Percentiles rank a stretch among this genome's conserved stretches.
phyloP scores from a whole-genome alignment of 345 rosid genomes.

The Camelina laxa region DNA sequence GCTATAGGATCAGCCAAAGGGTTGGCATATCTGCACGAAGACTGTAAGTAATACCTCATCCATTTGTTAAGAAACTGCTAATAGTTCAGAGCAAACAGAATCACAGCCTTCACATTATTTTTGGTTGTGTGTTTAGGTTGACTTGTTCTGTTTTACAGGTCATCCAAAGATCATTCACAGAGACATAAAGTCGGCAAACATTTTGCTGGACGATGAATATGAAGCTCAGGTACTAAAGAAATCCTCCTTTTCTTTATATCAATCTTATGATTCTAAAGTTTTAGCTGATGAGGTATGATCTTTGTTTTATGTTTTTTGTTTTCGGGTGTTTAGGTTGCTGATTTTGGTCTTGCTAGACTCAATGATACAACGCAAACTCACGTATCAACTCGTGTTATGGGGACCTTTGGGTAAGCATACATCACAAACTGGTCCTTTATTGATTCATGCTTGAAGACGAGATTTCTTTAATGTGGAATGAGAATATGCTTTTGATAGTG shows the following conservation, averaged over 20 bases:
- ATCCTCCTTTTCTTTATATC: background rate
- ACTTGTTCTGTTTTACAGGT: slow-evolving; percentile 51
- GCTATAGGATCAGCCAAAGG: slow-evolving; percentile 98
- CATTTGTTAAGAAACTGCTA: background rate
- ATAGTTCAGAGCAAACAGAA: slow-evolving; percentile 4
- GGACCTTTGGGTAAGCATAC: slow-evolving; percentile 85
- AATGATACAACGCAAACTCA: slow-evolving; percentile 81
- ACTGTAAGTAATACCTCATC: slow-evolving; percentile 60
- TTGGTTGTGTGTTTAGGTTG: background rate
- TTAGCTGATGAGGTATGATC: slow-evolving; percentile 16
- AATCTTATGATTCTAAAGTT: background rate
- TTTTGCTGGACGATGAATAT: slow-evolving; percentile 72
- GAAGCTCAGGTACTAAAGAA: slow-evolving; percentile 74
- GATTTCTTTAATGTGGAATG: background rate
- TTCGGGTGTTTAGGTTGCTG: slow-evolving; percentile 69
- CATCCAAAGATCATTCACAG: slow-evolving; percentile 93
- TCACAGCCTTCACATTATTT: background rate
- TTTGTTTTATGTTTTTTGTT: background rate
- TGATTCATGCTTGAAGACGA: slow-evolving; percentile 3
- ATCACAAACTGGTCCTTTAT: slow-evolving; percentile 41
- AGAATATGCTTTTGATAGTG: background rate
- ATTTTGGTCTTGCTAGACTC: slow-evolving; percentile 98
- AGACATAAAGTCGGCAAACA: slow-evolving; percentile 94
- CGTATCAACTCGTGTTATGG: slow-evolving; percentile 98
- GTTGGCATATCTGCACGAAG: slow-evolving; percentile 96